phyloP scores from a whole-genome alignment of 306 rosid genomes.

The Cajanus cajan region DNA sequence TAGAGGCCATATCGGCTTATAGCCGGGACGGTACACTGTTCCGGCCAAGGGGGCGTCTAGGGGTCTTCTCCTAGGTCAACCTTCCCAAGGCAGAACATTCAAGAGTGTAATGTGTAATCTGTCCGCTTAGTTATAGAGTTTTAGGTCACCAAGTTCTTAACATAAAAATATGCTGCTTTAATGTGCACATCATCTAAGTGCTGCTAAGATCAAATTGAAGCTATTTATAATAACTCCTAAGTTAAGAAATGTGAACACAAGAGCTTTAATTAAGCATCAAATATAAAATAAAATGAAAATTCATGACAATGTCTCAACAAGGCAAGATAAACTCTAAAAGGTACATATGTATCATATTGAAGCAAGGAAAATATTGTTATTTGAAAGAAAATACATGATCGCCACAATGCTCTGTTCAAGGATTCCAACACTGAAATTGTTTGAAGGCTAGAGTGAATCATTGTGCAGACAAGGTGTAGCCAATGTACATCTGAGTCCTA shows the following conservation, averaged over 20 bases:
- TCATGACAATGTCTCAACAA: neutral
- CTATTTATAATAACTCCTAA: neutral
- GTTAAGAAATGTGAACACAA: neutral
- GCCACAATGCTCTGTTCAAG: conserved; percentile 11
- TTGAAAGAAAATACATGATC: conserved; percentile 14
- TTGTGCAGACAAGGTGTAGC: neutral
- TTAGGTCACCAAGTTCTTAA: neutral
- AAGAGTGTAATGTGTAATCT: too few relatives aligned
- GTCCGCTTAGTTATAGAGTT: too few relatives aligned
- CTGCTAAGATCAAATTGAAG: neutral
- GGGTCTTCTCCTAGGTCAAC: too few relatives aligned
- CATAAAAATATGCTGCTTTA: neutral
- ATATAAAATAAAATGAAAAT: neutral
- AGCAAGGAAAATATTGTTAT: neutral
- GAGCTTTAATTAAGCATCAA: neutral
- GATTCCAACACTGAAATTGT: neutral
- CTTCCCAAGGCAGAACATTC: too few relatives aligned
- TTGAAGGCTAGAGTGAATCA: conserved; percentile 9
- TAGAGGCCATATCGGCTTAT: too few relatives aligned
- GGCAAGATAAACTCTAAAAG: neutral
- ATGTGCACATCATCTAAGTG: neutral
- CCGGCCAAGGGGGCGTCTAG: too few relatives aligned
- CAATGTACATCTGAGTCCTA: neutral
- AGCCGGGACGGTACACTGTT: too few relatives aligned
- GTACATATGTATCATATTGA: neutral